These are phyloP conservation scores for Thelephora terrestris DNA, from an alignment of 1,284 basidiomycete genomes.

Conservation along the genomic window DNA sequence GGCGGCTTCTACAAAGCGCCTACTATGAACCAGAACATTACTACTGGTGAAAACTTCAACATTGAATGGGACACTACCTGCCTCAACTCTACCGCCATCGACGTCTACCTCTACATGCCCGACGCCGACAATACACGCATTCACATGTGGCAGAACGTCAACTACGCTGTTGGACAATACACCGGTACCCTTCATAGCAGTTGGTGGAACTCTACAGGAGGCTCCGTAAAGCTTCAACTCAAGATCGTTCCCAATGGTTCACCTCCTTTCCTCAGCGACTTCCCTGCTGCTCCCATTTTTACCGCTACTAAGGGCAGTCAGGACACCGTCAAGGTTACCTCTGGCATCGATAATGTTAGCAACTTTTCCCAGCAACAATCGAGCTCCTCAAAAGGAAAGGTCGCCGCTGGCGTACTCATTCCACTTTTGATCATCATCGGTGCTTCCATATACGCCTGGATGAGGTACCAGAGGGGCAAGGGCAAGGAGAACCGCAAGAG, in stretches of 20 bases:
- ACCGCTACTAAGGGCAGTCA: constrained; percentile 50
- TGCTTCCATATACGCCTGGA: constrained; percentile 39
- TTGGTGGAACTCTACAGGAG: constrained; percentile 67
- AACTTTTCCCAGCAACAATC: constrained; percentile 24
- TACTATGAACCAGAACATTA: constrained; percentile 38
- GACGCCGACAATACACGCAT: constrained; percentile 34
- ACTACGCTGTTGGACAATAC: constrained; percentile 46
- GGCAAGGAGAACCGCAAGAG: constrained; percentile 51
- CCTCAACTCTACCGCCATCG: constrained; percentile 38
- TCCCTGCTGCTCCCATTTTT: constrained; percentile 68
- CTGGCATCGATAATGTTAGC: constrained; percentile 22
- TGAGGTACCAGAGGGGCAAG: constrained; percentile 38
- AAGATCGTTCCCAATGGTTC: constrained; percentile 49
- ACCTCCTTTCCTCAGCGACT: constrained; percentile 42
- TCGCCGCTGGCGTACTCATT: constrained; percentile 73
- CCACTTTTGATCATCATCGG: constrained; percentile 50
- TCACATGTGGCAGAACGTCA: constrained; percentile 55
- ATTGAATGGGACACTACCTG: constrained; percentile 69
- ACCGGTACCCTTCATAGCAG: constrained; percentile 46
- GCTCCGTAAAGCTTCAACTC: constrained; percentile 49
- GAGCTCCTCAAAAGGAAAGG: constrained; percentile 48
- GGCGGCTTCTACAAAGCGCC: constrained; percentile 65
- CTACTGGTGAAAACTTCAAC: constrained; percentile 43
- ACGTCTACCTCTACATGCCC: constrained; percentile 70
- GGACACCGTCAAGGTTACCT: constrained; percentile 23